phyloP scores from a whole-genome alignment of 108 stramenopile genomes.

The Nitzschia putrida region DNA sequence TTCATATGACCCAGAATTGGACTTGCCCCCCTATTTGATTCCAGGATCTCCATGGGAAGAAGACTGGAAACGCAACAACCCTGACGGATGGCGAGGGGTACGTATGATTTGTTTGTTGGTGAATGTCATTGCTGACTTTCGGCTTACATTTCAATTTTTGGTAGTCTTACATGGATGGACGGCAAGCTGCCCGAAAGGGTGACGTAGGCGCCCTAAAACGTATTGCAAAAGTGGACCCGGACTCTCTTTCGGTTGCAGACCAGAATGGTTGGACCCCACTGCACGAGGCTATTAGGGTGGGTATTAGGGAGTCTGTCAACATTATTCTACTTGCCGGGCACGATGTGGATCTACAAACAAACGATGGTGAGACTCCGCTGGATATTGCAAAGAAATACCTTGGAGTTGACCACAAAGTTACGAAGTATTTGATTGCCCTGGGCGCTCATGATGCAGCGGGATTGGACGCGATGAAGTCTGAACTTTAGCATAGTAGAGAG shows the following conservation, averaged over 20 bases:
- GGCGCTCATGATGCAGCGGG: slow-evolving; percentile 19
- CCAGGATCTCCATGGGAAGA: slow-evolving; percentile 43
- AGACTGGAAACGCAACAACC: slow-evolving; percentile 33
- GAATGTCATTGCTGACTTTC: slow-evolving; percentile 6
- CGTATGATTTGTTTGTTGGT: background rate
- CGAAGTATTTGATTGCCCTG: slow-evolving; percentile 33
- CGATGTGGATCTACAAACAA: slow-evolving; percentile 26
- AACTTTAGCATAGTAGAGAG: too few relatives aligned
- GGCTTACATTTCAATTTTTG: slow-evolving; percentile 33
- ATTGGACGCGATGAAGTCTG: too few relatives aligned
- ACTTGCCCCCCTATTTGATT: slow-evolving; percentile 58
- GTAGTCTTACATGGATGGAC: slow-evolving; percentile 1
- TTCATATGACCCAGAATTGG: slow-evolving; percentile 25
- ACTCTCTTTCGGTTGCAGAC: slow-evolving; percentile 28
- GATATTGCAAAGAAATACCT: slow-evolving; percentile 29
- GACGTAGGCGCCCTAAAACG: slow-evolving; percentile 23
- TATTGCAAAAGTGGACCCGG: slow-evolving; percentile 17
- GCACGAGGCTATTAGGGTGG: slow-evolving; percentile 49
- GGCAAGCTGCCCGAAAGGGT: slow-evolving; percentile 25
- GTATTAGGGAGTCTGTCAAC: slow-evolving; percentile 34
- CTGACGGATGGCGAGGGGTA: slow-evolving; percentile 40
- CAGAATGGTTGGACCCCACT: slow-evolving; percentile 53
- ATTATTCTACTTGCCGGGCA: slow-evolving; percentile 44
- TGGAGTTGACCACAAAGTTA: slow-evolving; percentile 31
- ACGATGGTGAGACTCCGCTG: slow-evolving; percentile 19